These are phyloP conservation scores for Colletotrichum sp. DNA, from an alignment of 2,329 filamentous ascomycete genomes.

Conservation along the genomic window DNA sequence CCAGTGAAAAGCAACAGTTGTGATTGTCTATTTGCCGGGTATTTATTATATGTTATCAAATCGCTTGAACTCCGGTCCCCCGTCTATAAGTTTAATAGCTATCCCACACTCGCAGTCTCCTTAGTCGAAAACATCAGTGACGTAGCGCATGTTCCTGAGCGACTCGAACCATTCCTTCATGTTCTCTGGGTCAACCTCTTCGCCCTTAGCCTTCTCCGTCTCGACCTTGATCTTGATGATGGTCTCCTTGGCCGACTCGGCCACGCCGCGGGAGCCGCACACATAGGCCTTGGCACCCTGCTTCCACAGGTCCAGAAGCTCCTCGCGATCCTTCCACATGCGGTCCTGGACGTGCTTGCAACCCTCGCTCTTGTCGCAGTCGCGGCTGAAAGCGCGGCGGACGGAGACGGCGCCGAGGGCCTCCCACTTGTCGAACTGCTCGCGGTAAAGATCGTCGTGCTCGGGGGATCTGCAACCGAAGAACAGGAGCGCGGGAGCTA, in stretches of 20 bases:
- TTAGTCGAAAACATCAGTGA: slow-evolving; percentile 67
- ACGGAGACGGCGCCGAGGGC: slow-evolving; percentile 56
- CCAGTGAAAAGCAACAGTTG: not conserved
- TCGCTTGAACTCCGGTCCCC: not conserved
- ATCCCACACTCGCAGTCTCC: not conserved
- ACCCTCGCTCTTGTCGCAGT: slow-evolving; percentile 47
- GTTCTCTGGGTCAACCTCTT: slow-evolving; percentile 40
- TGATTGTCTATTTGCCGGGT: not conserved
- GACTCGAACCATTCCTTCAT: slow-evolving; percentile 53
- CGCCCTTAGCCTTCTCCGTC: slow-evolving; percentile 31
- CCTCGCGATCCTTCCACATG: slow-evolving; percentile 36
- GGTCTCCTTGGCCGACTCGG: slow-evolving; percentile 42
- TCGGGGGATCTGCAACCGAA: slow-evolving; percentile 42
- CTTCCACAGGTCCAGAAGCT: slow-evolving; percentile 37
- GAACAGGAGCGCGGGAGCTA: slow-evolving; percentile 44
- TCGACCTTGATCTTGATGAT: slow-evolving; percentile 26
- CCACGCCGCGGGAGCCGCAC: slow-evolving; percentile 58
- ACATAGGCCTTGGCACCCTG: slow-evolving; percentile 61
- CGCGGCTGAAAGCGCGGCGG: slow-evolving; percentile 57
- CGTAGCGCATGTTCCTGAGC: slow-evolving; percentile 59
- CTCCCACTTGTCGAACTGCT: slow-evolving; percentile 27
- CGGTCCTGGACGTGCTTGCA: slow-evolving; percentile 54
- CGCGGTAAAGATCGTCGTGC: slow-evolving; percentile 36
- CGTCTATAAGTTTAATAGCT: not conserved
- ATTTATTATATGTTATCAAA: not conserved